These are phyloP conservation scores for Toxoplasma gondii DNA, from an alignment of 169 alveolate species.

Conservation along the genomic window DNA sequence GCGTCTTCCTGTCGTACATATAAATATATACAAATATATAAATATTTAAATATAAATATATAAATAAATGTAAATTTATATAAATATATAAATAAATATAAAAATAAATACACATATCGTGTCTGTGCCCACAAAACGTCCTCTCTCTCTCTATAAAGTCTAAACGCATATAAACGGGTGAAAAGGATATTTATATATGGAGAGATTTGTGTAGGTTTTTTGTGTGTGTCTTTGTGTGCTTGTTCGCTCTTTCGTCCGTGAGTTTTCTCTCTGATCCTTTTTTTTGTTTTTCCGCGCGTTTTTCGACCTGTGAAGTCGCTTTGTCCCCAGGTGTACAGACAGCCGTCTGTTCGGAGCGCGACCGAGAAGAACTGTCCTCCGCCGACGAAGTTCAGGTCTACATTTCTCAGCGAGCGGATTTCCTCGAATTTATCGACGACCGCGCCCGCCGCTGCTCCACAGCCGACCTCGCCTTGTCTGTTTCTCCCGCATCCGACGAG, in stretches of 20 bases:
- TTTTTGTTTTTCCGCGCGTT: neutral
- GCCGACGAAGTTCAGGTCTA: constrained; percentile 20
- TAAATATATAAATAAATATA: neutral
- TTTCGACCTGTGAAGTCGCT: constrained; percentile 46
- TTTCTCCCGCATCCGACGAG: constrained; percentile 57
- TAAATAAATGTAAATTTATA: neutral
- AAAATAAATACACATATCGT: neutral
- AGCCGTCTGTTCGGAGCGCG: constrained; percentile 40
- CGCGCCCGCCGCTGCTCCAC: constrained; percentile 24
- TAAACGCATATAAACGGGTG: too few relatives aligned
- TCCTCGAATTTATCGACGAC: constrained; percentile 4
- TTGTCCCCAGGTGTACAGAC: constrained; percentile 53
- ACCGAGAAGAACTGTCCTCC: constrained; percentile 62
- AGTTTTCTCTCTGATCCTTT: neutral
- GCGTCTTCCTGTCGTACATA: neutral
- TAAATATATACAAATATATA: neutral
- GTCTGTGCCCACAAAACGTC: too few relatives aligned
- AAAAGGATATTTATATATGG: too few relatives aligned
- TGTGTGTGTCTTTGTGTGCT: neutral
- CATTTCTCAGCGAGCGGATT: constrained; percentile 10
- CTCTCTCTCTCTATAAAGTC: too few relatives aligned
- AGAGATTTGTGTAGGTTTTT: neutral
- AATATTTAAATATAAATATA: neutral
- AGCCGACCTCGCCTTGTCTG: constrained; percentile 62
- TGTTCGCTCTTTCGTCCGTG: neutral